phyloP scores from a whole-genome alignment of 768 basidiomycete genomes.

The Trametes punicea region DNA sequence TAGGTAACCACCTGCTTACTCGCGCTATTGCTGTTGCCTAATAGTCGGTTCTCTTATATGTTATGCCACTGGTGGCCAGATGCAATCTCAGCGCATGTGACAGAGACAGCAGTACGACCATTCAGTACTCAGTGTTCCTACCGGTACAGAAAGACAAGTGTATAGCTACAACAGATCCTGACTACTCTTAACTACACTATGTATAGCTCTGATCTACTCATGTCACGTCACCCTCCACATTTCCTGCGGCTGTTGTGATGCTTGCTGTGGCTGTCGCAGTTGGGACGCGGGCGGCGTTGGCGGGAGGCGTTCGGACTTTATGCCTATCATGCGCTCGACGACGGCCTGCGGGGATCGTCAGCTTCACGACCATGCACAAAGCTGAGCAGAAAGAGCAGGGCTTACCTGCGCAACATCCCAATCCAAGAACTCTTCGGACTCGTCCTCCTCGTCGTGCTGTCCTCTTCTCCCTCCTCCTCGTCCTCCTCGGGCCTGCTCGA shows the following conservation, averaged over 20 bases:
- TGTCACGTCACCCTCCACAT: too few relatives aligned
- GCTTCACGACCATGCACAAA: background rate
- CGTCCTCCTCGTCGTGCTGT: conserved; percentile 43
- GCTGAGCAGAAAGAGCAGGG: background rate
- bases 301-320: conserved; percentile 16
- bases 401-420: conserved; percentile 70
- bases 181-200: too few relatives aligned
- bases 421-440: conserved; percentile 60
- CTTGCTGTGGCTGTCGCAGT: background rate
- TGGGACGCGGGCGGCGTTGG: background rate
- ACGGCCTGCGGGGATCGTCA: conserved; percentile 21
- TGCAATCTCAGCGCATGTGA: too few relatives aligned
- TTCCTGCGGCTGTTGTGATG: background rate
- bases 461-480: conserved; percentile 41
- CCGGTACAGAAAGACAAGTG: too few relatives aligned
- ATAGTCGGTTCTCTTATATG: background rate
- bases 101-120: too few relatives aligned
- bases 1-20: background rate
- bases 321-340: conserved; percentile 33
- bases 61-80: too few relatives aligned
- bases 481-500: conserved; percentile 49
- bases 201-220: too few relatives aligned
- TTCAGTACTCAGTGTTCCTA: too few relatives aligned
- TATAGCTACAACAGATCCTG: too few relatives aligned
- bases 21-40: background rate